These are phyloP conservation scores for Pichia sp. DNA, from an alignment of 1,139 yeast genomes.

Conservation along the genomic window DNA sequence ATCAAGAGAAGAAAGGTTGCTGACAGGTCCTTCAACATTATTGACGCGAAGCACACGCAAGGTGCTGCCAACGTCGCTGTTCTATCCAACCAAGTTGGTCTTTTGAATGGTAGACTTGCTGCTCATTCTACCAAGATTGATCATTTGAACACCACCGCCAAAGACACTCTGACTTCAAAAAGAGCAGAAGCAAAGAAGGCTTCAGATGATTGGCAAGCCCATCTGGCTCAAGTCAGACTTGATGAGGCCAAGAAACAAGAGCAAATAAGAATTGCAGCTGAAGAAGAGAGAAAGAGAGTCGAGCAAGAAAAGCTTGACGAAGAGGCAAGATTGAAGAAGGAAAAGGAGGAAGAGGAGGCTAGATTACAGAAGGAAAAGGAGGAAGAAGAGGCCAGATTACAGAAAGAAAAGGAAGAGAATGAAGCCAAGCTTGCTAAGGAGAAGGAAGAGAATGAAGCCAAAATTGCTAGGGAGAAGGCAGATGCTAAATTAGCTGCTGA, in stretches of 20 bases:
- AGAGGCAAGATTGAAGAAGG: constrained; percentile 28
- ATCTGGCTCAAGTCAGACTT: constrained; percentile 37
- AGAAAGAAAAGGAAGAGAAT: constrained; percentile 28
- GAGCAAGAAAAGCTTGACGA: constrained; percentile 34
- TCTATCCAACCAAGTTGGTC: constrained; percentile 43
- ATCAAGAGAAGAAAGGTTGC: constrained; percentile 40
- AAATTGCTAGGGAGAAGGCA: constrained; percentile 8
- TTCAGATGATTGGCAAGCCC: constrained; percentile 41
- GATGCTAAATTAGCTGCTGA: constrained; percentile 8
- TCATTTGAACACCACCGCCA: constrained; percentile 37
- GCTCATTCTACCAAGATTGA: constrained; percentile 45
- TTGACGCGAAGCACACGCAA: constrained; percentile 35
- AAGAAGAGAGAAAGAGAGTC: constrained; percentile 45
- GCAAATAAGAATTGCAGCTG: constrained; percentile 38
- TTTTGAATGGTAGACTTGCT: constrained; percentile 40
- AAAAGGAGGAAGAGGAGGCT: constrained; percentile 22
- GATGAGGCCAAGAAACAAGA: constrained; percentile 49
- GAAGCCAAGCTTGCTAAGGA: constrained; percentile 14
- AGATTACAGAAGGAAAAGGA: constrained; percentile 40
- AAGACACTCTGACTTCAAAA: constrained; percentile 37
- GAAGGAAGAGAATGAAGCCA: constrained; percentile 15
- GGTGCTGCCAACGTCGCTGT: constrained; percentile 40
- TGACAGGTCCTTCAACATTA: constrained; percentile 34
- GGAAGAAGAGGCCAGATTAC: constrained; percentile 33
- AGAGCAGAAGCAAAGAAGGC: constrained; percentile 43